Evolutionary conservation across 1,284 basidiomycete genomes (phyloP).

Genomic region (Heterobasidion irregulare): DNA sequence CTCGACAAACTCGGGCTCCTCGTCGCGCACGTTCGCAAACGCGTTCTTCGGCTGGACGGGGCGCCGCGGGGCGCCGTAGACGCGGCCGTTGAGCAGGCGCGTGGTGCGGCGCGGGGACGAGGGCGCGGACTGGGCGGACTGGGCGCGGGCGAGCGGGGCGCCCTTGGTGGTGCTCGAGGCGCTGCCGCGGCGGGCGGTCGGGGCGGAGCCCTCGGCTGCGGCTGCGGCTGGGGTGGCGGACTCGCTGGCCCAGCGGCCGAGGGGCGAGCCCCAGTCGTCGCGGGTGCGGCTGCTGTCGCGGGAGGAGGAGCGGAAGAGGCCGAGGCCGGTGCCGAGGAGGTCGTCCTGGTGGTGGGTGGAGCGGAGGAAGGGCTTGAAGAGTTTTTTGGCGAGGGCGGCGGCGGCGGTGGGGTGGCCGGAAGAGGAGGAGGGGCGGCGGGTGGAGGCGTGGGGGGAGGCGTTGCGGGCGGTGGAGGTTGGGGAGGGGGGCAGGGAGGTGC

Average conservation of each 20-base stretch:
- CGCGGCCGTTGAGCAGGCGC: constrained; percentile 63
- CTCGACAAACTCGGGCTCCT: constrained; percentile 73
- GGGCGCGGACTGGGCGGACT: constrained; percentile 13
- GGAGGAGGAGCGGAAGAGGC: constrained; percentile 21
- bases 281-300: constrained; percentile 14
- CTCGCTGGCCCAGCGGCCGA: constrained; percentile 9
- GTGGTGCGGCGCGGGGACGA: constrained; percentile 4
- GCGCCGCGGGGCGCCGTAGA: constrained; percentile 51
- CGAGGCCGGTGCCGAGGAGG: constrained; percentile 16
- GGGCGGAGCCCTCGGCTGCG: constrained; percentile 8
- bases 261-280: constrained; percentile 6
- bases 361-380: constrained; percentile 15
- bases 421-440: neutral
- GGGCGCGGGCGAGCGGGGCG: constrained; percentile 17
- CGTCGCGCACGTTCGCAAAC: constrained; percentile 33
- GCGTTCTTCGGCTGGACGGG: constrained; percentile 13
- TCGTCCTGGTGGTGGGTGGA: constrained; percentile 1
- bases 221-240: neutral
- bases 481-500: constrained; percentile 10
- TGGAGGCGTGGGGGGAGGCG: constrained; percentile 5
- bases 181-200: constrained; percentile 1
- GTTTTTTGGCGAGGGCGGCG: constrained; percentile 19
- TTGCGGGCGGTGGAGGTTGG: constrained; percentile 9
- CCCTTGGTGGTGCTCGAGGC: neutral
- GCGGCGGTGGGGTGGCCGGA: constrained; percentile 3